Evolutionary conservation across 2,329 filamentous ascomycete species (phyloP).

Genomic region (Hymenoscyphus albidus): DNA sequence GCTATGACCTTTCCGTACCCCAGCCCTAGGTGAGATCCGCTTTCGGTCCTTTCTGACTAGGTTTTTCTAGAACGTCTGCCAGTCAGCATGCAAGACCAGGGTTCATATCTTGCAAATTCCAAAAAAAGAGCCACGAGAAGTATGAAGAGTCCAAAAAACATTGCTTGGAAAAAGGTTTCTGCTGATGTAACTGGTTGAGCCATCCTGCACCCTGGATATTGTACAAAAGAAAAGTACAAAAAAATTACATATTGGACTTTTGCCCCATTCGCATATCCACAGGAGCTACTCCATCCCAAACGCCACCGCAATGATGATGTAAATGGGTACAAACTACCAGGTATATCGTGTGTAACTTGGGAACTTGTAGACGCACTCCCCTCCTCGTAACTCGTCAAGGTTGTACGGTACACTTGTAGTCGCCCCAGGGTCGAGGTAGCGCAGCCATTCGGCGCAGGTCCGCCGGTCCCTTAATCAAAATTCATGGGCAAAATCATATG

Average conservation of each 20-base stretch:
- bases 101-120: not conserved
- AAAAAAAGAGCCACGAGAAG: not conserved
- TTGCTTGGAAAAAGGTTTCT: not conserved
- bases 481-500: not conserved
- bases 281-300: conserved; percentile 19
- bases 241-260: not conserved
- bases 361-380: not conserved
- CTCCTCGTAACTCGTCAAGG: not conserved
- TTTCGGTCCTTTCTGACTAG: not conserved
- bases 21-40: not conserved
- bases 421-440: not conserved
- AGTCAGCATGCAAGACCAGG: not conserved
- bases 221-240: conserved; percentile 7
- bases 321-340: conserved; percentile 6
- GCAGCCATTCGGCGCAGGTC: not conserved
- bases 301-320: conserved; percentile 29
- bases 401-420: not conserved
- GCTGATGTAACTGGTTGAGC: not conserved
- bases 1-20: not conserved
- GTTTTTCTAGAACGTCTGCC: not conserved
- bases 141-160: not conserved
- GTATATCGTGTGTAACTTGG: too few species aligned
- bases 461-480: not conserved
- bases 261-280: conserved; percentile 3
- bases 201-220: conserved; percentile 6